A percentile compares a stretch with the other conserved stretches of the same genome.
phyloP scores from a whole-genome alignment of 441 rosid genomes.

The Jatropha podagrica region DNA sequence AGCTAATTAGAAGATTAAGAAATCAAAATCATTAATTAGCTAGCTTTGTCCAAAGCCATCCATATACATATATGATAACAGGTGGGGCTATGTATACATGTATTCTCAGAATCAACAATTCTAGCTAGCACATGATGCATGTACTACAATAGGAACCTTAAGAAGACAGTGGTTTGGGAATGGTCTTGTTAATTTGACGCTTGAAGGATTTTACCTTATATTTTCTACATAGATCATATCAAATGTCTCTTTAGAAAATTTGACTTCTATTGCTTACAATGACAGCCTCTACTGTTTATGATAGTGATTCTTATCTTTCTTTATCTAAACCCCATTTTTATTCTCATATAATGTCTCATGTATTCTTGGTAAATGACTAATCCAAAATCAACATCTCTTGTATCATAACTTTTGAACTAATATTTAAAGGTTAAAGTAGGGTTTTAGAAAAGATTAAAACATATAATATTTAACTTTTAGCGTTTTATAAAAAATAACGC shows the following conservation, averaged over 20 bases:
- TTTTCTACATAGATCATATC: neutral
- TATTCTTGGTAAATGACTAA: no score
- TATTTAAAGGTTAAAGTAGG: no score
- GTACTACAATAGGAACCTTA: neutral
- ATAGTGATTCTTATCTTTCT: neutral
- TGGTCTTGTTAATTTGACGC: neutral
- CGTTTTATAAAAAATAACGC: no score
- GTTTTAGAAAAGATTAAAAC: no score
- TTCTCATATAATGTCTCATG: neutral
- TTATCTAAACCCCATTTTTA: neutral
- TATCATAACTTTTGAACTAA: no score
- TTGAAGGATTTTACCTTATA: neutral
- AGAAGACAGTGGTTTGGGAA: neutral
- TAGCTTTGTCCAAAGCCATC: neutral
- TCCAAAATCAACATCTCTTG: no score
- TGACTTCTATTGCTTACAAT: neutral
- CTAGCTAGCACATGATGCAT: neutral
- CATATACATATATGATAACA: neutral
- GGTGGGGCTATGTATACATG: neutral
- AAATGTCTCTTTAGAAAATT: neutral
- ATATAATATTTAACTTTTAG: no score
- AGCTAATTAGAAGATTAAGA: neutral
- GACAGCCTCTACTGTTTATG: neutral
- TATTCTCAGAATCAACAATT: neutral
- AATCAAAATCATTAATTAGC: neutral